phyloP scores from a whole-genome alignment of 2,329 filamentous ascomycete genomes.

The Calonectria hongkongensis region DNA sequence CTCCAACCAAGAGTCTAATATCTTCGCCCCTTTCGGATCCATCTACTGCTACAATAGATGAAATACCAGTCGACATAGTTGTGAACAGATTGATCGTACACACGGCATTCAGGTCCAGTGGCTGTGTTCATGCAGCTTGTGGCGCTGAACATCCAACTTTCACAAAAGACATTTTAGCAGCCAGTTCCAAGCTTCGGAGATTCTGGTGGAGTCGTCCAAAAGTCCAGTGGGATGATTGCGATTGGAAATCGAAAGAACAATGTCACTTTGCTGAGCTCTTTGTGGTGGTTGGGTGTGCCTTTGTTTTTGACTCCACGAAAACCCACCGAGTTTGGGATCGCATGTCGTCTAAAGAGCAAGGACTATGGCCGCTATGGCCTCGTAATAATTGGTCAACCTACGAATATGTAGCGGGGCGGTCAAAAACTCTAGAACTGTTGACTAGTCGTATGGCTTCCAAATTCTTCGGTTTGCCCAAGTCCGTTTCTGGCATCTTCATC shows the following conservation, averaged over 20 bases:
- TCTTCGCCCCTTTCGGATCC: background rate
- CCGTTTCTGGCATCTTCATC: background rate
- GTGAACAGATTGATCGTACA: constrained; percentile 12
- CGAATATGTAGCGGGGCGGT: background rate
- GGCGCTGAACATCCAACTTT: background rate
- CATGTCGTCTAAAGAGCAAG: background rate
- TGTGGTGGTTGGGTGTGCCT: background rate
- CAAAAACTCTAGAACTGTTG: background rate
- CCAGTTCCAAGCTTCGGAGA: background rate
- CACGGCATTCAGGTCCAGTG: background rate
- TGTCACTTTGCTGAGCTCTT: background rate
- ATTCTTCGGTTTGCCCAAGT: background rate
- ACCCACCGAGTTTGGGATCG: background rate
- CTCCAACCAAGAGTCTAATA: background rate
- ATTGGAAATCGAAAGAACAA: constrained; percentile 4
- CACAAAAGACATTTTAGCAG: background rate
- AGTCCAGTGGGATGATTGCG: background rate
- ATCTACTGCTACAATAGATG: background rate
- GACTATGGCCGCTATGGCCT: background rate
- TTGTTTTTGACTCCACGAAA: background rate
- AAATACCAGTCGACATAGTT: constrained; percentile 12
- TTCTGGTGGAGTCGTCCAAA: background rate
- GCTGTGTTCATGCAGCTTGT: constrained; percentile 6
- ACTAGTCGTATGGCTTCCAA: background rate
- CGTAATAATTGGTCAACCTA: background rate